Evolutionary conservation across 805 yeast species (phyloP).

Genomic region (Ogataea neopini): DNA sequence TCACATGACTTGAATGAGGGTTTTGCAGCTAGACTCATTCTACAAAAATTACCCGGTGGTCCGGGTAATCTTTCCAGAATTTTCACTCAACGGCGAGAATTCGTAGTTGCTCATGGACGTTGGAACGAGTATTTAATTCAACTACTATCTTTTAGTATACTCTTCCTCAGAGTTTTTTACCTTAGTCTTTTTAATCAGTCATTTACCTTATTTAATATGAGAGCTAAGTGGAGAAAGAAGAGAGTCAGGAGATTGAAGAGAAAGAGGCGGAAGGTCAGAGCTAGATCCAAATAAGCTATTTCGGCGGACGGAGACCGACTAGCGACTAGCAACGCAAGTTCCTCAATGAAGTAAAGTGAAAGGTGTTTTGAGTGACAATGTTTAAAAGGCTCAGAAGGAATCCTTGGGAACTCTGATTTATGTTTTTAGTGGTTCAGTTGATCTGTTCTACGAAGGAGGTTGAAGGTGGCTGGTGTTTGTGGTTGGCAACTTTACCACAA

Average conservation of each 20-base stretch:
- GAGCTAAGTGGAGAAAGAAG: constrained; percentile 99
- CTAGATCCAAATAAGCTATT: constrained; percentile 91
- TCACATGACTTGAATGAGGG: constrained; percentile 6
- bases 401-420: not conserved
- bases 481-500: not conserved
- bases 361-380: constrained; percentile 4
- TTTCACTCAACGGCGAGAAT: constrained; percentile 6
- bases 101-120: constrained; percentile 4
- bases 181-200: constrained; percentile 13
- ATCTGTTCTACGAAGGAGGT: constrained; percentile 3
- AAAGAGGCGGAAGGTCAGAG: constrained; percentile 99
- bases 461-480: constrained; percentile 3
- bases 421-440: constrained; percentile 5
- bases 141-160: not conserved
- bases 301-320: constrained; percentile 17
- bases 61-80: constrained; percentile 8
- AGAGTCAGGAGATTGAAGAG: constrained; percentile 99
- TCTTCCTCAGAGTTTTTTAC: constrained; percentile 9
- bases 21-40: not conserved
- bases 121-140: constrained; percentile 4
- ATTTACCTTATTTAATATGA: constrained; percentile 62
- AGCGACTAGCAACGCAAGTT: constrained; percentile 6
- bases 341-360: not conserved
- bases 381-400: not conserved
- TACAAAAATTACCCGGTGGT: not conserved